Evolutionary conservation across 805 yeast genomes (phyloP).

Genomic region (Spencermartinsiella europaea): DNA sequence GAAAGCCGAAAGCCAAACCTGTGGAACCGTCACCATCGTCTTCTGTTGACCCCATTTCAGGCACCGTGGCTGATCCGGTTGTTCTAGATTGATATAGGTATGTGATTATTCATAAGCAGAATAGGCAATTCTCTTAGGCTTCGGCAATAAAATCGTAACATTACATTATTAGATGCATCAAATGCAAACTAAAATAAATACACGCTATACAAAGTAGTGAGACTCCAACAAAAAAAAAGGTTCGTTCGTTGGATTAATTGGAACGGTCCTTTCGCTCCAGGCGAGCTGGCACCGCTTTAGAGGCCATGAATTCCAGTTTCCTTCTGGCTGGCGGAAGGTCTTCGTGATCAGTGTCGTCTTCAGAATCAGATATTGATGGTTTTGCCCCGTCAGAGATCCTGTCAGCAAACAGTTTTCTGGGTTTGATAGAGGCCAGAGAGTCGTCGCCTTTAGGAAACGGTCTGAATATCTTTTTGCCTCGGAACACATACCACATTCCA

Average conservation of each 20-base stretch:
- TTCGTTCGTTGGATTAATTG: too few relatives aligned
- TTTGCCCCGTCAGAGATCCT: background rate
- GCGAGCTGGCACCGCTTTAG: background rate
- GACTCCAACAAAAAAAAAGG: too few relatives aligned
- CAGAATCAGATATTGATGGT: background rate
- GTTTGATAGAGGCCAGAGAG: constrained; percentile 15
- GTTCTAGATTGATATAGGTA: background rate
- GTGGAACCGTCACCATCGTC: background rate
- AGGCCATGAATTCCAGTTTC: background rate
- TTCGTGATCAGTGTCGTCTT: constrained; percentile 16
- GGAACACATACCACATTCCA: constrained; percentile 36
- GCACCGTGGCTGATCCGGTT: background rate
- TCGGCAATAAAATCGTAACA: too few relatives aligned
- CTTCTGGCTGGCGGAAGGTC: constrained; percentile 2
- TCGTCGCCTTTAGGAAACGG: constrained; percentile 28
- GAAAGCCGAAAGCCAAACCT: background rate
- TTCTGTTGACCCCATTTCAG: background rate
- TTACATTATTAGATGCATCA: too few relatives aligned
- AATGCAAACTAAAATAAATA: too few relatives aligned
- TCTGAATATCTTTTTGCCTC: constrained; percentile 35
- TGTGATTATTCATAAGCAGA: too few relatives aligned
- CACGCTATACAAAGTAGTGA: too few relatives aligned
- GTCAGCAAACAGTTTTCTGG: constrained; percentile 18
- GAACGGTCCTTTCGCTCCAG: too few relatives aligned
- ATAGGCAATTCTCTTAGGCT: background rate